These are phyloP conservation scores for Aspergillus biplanus DNA, from an alignment of 495 filamentous ascomycete species.

Conservation along the genomic window DNA sequence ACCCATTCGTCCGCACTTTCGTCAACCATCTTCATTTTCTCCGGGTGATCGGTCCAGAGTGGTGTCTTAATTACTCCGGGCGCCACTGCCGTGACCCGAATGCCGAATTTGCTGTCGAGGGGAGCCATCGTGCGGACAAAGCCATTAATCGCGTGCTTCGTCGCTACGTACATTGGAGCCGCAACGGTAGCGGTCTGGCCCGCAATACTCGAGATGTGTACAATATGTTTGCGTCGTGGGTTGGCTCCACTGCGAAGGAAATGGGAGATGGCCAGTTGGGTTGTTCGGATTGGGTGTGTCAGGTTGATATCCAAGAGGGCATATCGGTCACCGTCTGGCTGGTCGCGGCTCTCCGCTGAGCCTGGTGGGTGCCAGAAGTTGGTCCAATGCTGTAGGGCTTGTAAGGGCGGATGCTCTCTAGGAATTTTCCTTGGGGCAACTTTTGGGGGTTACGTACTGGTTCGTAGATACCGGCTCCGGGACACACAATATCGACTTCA, in stretches of 20 bases:
- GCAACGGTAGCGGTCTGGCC: constrained; percentile 56
- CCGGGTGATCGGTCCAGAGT: constrained; percentile 69
- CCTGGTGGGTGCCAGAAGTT: constrained; percentile 71
- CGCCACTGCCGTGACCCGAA: constrained; percentile 67
- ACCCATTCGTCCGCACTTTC: constrained; percentile 60
- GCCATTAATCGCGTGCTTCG: constrained; percentile 65
- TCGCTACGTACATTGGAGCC: constrained; percentile 62
- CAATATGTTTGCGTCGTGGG: constrained; percentile 51
- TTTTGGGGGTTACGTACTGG: constrained; percentile 44
- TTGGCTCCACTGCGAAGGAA: constrained; percentile 46
- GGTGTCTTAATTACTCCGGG: constrained; percentile 70
- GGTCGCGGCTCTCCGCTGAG: constrained; percentile 51
- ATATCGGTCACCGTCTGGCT: constrained; percentile 51
- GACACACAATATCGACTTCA: constrained; percentile 65
- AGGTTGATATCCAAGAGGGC: constrained; percentile 67
- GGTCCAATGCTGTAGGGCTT: constrained; percentile 50
- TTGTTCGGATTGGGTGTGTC: constrained; percentile 69
- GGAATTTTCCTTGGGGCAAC: neutral
- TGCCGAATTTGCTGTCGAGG: constrained; percentile 56
- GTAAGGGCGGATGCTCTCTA: constrained; percentile 1
- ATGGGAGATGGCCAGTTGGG: constrained; percentile 65
- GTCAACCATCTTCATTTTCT: constrained; percentile 62
- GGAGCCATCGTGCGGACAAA: constrained; percentile 57
- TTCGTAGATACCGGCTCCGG: constrained; percentile 72
- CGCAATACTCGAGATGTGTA: constrained; percentile 67